Evolutionary conservation across 2,329 filamentous ascomycete species (phyloP), one percentile per base, ranked within the genome.

Genomic region (Fusarium praegraminearum): DNA sequence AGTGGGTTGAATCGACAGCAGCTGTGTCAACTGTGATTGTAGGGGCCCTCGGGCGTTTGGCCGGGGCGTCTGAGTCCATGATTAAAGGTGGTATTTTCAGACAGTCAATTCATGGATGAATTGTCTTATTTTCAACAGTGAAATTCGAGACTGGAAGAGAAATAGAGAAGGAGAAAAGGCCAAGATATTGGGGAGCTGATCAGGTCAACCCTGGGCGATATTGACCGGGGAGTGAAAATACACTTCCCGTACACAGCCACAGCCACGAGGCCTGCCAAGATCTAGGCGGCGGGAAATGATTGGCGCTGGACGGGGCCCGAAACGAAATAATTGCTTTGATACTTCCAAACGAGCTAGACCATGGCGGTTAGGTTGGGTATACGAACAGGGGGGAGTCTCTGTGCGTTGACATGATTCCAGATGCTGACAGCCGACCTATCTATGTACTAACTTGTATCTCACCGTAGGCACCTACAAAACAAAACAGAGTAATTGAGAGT

Each of bases 1-100:
- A 57, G 45, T 69, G 44, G 18, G 44, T 62, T 59, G 56, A 7
- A 24, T 71, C 69, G 26, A 71, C 57, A 32, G 69, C 69, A 33
- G 69, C 69, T 40, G 65, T 71, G 16, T 71, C 69, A 28, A 71
- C 69, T 1, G 69, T 71, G 47, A 71, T 71, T 49, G 69, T 71
- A 16, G 69, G 69, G 35, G 69, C 69, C 35, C 69, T 55, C 15
- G 65, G 49, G 38, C 69, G 65, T 62, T 55, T 57, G 8, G 46
- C 30, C 33, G 62, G 46, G 18, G 26, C 35, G 40, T 51, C 55
- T 26, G 69, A 69, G 44, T 71, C 69, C 68, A 70, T 70, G 35
- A 40, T 40, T 51, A 35, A 41, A 40, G 13, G 28, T 40, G 24
- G 8, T 47, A 10, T 32, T 15, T 38, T 46, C 44, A 22, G 13